phyloP scores from a whole-genome alignment of 805 yeast species.

The Saccharomyces mikatae region DNA sequence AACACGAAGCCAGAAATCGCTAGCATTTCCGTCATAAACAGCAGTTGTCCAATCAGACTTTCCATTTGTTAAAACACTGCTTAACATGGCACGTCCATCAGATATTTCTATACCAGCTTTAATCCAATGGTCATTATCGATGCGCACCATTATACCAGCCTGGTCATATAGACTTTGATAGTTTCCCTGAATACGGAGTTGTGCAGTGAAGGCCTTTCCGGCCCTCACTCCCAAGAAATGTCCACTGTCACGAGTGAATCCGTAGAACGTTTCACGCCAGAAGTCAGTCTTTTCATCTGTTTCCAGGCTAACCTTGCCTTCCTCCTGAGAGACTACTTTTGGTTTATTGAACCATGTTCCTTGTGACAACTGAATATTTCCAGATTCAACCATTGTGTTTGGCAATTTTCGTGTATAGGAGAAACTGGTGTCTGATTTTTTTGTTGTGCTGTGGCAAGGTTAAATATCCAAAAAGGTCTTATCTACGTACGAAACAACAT shows the following conservation, averaged over 20 bases:
- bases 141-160: slow-evolving; percentile 4
- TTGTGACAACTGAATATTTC: not conserved
- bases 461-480: too few relatives aligned
- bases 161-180: slow-evolving; percentile 2
- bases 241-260: slow-evolving; percentile 2
- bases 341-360: not conserved
- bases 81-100: slow-evolving; percentile 4
- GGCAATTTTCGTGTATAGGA: not conserved
- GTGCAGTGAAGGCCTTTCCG: slow-evolving; percentile 3
- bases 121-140: slow-evolving; percentile 2
- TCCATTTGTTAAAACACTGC: slow-evolving; percentile 3
- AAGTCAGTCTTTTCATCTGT: not conserved
- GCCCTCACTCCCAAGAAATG: slow-evolving; percentile 1
- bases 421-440: too few relatives aligned
- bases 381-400: not conserved
- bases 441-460: not conserved
- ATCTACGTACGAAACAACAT: too few relatives aligned
- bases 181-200: slow-evolving; percentile 2
- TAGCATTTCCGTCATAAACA: not conserved
- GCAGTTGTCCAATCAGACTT: slow-evolving; percentile 5
- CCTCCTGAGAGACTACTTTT: not conserved
- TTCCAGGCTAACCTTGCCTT: not conserved
- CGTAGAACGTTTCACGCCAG: slow-evolving; percentile 4
- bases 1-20: slow-evolving; percentile 2
- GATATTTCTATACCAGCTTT: slow-evolving; percentile 5